Percentiles rank a stretch among this genome's conserved stretches.
These are phyloP conservation scores for Kluyveromyces nonfermentans DNA, from an alignment of 805 yeast species.

Conservation along the genomic window DNA sequence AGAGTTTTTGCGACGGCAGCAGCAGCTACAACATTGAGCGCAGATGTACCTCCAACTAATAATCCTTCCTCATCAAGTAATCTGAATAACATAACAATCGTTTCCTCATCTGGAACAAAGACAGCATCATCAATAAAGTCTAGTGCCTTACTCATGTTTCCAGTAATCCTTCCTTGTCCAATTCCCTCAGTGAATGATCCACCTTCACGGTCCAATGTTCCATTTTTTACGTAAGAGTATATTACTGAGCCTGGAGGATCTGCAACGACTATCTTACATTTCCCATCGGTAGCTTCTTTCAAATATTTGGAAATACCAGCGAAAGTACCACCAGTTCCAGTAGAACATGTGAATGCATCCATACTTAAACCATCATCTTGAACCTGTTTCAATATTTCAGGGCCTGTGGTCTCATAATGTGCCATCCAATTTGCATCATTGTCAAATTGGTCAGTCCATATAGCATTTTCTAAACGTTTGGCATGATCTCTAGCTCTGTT, in stretches of 20 bases:
- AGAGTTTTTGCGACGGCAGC: slow-evolving; percentile 59
- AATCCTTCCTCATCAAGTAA: slow-evolving; percentile 84
- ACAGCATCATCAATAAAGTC: slow-evolving; percentile 72
- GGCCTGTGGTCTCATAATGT: slow-evolving; percentile 85
- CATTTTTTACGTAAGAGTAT: slow-evolving; percentile 64
- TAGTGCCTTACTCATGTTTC: slow-evolving; percentile 65
- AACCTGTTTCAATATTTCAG: slow-evolving; percentile 83
- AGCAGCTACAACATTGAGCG: slow-evolving; percentile 87
- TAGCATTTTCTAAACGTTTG: slow-evolving; percentile 63
- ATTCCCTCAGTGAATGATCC: slow-evolving; percentile 91
- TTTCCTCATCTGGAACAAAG: slow-evolving; percentile 65
- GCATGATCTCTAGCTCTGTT: slow-evolving; percentile 85
- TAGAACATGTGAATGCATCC: slow-evolving; percentile 80
- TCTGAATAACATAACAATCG: slow-evolving; percentile 76
- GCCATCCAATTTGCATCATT: slow-evolving; percentile 82
- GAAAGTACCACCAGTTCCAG: slow-evolving; percentile 91
- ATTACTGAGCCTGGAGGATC: slow-evolving; percentile 93
- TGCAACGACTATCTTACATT: slow-evolving; percentile 59
- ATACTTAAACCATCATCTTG: slow-evolving; percentile 45
- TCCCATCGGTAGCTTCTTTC: slow-evolving; percentile 56
- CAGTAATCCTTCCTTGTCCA: slow-evolving; percentile 91
- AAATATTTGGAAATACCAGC: slow-evolving; percentile 78
- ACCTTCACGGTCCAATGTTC: slow-evolving; percentile 68
- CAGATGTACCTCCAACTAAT: slow-evolving; percentile 84
- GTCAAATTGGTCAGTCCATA: slow-evolving; percentile 91